These are phyloP conservation scores for Kalanchoe fedtschenkoi DNA, from an alignment of 164 flowering plant species.

Conservation along the genomic window DNA sequence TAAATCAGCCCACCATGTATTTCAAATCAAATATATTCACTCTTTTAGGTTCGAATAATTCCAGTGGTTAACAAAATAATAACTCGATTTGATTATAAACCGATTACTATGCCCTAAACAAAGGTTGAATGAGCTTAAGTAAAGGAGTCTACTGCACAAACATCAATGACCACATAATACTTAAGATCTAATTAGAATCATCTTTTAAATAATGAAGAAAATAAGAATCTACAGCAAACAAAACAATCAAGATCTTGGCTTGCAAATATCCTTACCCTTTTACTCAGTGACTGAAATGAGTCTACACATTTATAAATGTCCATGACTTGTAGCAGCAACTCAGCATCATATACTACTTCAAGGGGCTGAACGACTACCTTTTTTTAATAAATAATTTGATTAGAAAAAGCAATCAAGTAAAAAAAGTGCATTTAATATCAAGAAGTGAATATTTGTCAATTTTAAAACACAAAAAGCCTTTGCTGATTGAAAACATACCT, in stretches of 20 bases:
- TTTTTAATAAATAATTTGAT: slow-evolving; percentile 6
- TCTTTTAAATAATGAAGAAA: not conserved
- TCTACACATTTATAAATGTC: slow-evolving; percentile 33
- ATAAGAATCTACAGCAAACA: not conserved
- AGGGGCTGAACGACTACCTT: slow-evolving; percentile 58
- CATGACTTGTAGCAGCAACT: slow-evolving; percentile 26
- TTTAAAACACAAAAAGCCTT: not conserved
- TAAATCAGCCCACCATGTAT: too few relatives aligned
- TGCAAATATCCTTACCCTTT: slow-evolving; percentile 40
- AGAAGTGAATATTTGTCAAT: not conserved
- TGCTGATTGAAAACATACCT: slow-evolving; percentile 33
- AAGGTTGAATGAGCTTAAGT: too few relatives aligned
- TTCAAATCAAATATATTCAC: too few relatives aligned
- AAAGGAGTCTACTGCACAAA: not conserved
- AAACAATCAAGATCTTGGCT: not conserved
- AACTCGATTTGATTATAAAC: too few relatives aligned
- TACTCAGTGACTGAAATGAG: slow-evolving; percentile 41
- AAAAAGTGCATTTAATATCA: not conserved
- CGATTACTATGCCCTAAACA: too few relatives aligned
- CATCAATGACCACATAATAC: not conserved
- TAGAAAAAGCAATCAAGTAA: not conserved
- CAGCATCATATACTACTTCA: slow-evolving; percentile 40
- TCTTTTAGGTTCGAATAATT: too few relatives aligned
- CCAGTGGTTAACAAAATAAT: too few relatives aligned
- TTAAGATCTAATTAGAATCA: not conserved